These are phyloP conservation scores for Spiraea crenata DNA, from an alignment of 331 rosid genomes.

Conservation along the genomic window DNA sequence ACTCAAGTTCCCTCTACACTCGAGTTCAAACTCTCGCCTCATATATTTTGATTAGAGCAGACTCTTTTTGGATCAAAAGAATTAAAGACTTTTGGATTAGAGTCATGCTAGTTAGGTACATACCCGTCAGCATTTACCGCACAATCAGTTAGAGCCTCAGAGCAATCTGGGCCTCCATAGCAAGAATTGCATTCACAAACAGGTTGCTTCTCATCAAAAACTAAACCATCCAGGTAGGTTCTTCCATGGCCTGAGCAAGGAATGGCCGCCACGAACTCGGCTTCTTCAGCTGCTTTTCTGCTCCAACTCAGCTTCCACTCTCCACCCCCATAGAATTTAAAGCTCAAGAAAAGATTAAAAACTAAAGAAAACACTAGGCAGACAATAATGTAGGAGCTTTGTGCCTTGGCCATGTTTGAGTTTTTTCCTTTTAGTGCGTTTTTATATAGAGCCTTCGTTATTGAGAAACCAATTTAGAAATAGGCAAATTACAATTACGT, in stretches of 20 bases:
- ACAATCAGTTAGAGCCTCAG: constrained; percentile 29
- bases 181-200: constrained; percentile 54
- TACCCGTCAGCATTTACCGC: constrained; percentile 37
- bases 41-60: no score
- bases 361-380: constrained; percentile 1
- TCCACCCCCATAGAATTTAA: not conserved
- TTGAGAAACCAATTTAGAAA: no score
- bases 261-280: constrained; percentile 15
- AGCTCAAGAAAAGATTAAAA: constrained; percentile 5
- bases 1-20: no score
- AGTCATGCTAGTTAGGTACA: no score
- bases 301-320: constrained; percentile 35
- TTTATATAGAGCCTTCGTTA: no score
- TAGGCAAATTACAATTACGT: no score
- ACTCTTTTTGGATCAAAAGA: no score
- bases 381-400: not conserved
- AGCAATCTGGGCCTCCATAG: constrained; percentile 43
- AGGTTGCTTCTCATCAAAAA: not conserved
- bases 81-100: no score
- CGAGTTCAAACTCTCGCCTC: no score
- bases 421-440: no score
- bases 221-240: no score
- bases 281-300: constrained; percentile 38
- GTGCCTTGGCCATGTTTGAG: not conserved
- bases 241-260: no score